Base-by-base conservation (phyloP, 345 rosid species). In the Camelina hispida region DNA sequence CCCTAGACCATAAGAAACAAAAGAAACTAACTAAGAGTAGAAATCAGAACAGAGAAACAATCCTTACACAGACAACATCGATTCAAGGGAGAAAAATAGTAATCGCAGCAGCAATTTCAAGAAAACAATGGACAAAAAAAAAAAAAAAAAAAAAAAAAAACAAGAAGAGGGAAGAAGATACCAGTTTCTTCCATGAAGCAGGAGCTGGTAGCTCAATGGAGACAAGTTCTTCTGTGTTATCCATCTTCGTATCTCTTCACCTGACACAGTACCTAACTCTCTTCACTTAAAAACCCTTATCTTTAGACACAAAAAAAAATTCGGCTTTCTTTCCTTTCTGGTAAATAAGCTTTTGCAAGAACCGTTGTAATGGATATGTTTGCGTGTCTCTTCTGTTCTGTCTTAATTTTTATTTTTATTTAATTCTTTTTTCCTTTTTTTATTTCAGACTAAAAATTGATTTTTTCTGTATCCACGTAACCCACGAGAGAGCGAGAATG, bases 181-280 rank as follows among this genome's bases (percentile, higher is more conserved):
- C 96, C 93, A 91, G 71, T 78, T 91, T 88, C 82, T 87, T 91
- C 94, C 94, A 91, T 69, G 92, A 73, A 82, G 92, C 72, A 79
- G 94, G 97, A 69, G 92, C 92, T 18, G 97, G 86, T 14, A 91
- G 85, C 86, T 88, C 92, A 77, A 91, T 84, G 54, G 91, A 83
- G 56, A 91, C 65, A 69, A 85, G 79, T 59, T 88, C 94, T 64
- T 86, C 89, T 13, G 72, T 81, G 58, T 69, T 78, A 38, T 80
- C 89, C 89, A 84, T 83, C 72, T 62, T 68, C 28, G 28, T 67
- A 44, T 62, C 18, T 43, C 37, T 67, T 69, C 71, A 63, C 38
- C 54, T 46, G 60, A 77, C 60, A 47, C 47, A 34, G 37, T 28
- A 28, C 30, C 30, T 28, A 28, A 28, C 30, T 28, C 30, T 28